Percentiles rank a stretch among this genome's conserved stretches.
Evolutionary conservation across 75 land plant genomes (phyloP).

Genomic region (Larix kaempferi): DNA sequence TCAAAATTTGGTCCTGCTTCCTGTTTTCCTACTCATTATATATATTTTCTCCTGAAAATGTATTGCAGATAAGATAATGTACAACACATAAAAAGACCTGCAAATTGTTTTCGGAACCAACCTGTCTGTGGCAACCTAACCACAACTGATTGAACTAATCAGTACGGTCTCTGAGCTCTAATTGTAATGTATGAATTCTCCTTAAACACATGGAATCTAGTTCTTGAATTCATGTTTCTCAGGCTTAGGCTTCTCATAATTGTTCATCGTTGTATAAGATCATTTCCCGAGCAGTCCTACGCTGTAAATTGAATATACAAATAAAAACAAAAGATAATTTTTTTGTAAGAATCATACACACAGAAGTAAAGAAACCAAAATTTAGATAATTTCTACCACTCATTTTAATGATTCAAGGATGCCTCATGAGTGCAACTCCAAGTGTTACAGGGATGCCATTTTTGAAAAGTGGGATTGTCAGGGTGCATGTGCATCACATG

Average conservation of each 20-base stretch:
- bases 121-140: too few species aligned
- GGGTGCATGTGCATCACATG: too few species aligned
- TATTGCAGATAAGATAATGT: too few species aligned
- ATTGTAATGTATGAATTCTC: conserved; percentile 67
- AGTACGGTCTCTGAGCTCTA: conserved; percentile 66
- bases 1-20: background rate
- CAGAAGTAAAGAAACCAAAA: background rate
- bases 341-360: background rate
- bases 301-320: conserved; percentile 31
- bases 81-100: too few species aligned
- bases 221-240: conserved; percentile 81
- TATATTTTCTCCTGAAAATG: background rate
- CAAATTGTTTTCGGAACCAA: background rate
- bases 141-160: too few species aligned
- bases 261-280: conserved; percentile 79
- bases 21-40: background rate
- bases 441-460: too few species aligned
- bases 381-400: background rate
- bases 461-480: too few species aligned
- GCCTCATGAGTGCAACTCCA: too few species aligned
- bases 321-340: background rate
- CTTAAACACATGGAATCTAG: conserved; percentile 68
- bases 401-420: background rate
- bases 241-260: conserved; percentile 84
- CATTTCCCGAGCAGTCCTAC: conserved; percentile 73